phyloP scores from a whole-genome alignment of 805 yeast genomes.

The Wickerhamia fluorescens region DNA sequence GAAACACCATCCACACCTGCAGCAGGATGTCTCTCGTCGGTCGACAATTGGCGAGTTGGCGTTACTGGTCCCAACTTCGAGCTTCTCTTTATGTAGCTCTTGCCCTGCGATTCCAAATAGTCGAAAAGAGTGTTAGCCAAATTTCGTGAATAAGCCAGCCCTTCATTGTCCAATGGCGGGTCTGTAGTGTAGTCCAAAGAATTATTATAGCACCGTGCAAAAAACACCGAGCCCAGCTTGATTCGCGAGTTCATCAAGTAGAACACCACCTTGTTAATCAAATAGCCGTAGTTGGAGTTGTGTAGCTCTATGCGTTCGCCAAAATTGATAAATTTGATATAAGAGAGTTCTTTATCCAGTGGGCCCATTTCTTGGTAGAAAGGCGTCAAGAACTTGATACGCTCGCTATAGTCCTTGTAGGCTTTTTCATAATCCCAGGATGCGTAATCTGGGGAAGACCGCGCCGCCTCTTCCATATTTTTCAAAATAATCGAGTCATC shows the following conservation, averaged over 20 bases:
- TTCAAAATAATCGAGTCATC: slow-evolving; percentile 60
- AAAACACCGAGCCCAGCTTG: slow-evolving; percentile 83
- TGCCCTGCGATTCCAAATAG: slow-evolving; percentile 30
- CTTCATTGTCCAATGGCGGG: slow-evolving; percentile 74
- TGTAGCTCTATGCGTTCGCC: slow-evolving; percentile 79
- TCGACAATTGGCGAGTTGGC: slow-evolving; percentile 15
- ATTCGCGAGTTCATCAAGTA: slow-evolving; percentile 87
- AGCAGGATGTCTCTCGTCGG: slow-evolving; percentile 36
- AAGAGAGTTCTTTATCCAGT: slow-evolving; percentile 46
- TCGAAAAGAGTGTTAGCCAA: slow-evolving; percentile 51
- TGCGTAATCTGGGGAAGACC: slow-evolving; percentile 78
- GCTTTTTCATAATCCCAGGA: slow-evolving; percentile 74
- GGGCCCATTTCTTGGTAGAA: slow-evolving; percentile 69
- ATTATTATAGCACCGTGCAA: slow-evolving; percentile 70
- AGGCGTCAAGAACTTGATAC: slow-evolving; percentile 62
- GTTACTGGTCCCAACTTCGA: slow-evolving; percentile 2
- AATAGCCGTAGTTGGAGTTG: slow-evolving; percentile 78
- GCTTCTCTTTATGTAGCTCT: slow-evolving; percentile 17
- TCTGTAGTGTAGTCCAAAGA: slow-evolving; percentile 62
- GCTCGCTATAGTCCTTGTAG: slow-evolving; percentile 63
- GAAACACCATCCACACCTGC: slow-evolving; percentile 51
- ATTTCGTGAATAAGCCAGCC: slow-evolving; percentile 57
- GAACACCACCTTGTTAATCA: slow-evolving; percentile 84
- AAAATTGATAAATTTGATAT: slow-evolving; percentile 82
- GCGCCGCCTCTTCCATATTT: slow-evolving; percentile 74